Conservation (phyloP, 2,329 filamentous ascomycete genomes). For the Fusarium coicis region DNA sequence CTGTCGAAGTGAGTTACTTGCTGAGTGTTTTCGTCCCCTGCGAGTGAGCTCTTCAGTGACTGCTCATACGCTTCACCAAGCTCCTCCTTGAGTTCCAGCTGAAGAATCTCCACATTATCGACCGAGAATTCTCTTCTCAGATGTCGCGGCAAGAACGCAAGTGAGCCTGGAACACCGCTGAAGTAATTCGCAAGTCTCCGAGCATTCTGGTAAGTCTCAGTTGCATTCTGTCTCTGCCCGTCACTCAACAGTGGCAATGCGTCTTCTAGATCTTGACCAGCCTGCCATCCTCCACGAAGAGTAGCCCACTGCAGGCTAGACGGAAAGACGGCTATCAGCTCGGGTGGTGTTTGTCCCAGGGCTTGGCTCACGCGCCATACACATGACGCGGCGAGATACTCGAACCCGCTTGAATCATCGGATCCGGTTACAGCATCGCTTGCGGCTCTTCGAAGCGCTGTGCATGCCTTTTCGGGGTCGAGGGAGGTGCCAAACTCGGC, state of each 20-base stretch:
- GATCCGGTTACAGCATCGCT: not conserved
- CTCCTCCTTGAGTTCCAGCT: not conserved
- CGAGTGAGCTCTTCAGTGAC: not conserved
- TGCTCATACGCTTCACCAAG: not conserved
- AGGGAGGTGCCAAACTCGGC: not conserved
- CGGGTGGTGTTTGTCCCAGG: not conserved
- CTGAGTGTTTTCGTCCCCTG: fast-evolving
- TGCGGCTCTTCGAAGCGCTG: not conserved
- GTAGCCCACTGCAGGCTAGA: not conserved
- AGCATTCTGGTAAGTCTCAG: not conserved
- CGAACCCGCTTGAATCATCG: not conserved
- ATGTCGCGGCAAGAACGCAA: not conserved
- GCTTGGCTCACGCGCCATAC: not conserved
- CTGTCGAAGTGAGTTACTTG: not conserved
- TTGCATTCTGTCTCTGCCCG: not conserved
- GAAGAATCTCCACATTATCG: not conserved
- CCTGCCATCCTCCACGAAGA: not conserved
- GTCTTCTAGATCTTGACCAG: not conserved
- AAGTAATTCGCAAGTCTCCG: not conserved
- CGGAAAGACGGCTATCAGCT: not conserved
- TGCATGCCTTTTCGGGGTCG: not conserved
- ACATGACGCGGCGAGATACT: not conserved
- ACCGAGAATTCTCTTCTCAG: not conserved
- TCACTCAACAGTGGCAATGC: not conserved
- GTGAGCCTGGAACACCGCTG: not conserved